Percentiles rank a stretch among this genome's conserved stretches.
These are phyloP conservation scores for Anisodus acutangulus DNA, from an alignment of 257 asterid genomes.

Conservation along the genomic window DNA sequence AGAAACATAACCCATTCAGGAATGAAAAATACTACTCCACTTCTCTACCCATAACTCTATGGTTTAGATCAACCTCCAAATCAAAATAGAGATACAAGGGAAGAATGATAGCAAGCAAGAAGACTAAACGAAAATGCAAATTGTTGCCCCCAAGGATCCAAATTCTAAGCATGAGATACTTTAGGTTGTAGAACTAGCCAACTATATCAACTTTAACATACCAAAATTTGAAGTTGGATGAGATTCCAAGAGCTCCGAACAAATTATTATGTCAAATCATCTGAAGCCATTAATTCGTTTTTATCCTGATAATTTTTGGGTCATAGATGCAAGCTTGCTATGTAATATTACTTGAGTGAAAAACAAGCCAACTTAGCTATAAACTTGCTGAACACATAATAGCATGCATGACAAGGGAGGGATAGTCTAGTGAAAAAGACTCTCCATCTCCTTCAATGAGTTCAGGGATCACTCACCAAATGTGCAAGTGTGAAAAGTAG, in stretches of 20 bases:
- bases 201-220: neutral
- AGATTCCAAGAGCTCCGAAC: neutral
- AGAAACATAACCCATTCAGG: slow-evolving; percentile 10
- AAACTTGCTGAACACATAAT: neutral
- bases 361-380: neutral
- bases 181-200: neutral
- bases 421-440: neutral
- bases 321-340: neutral
- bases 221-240: neutral
- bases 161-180: neutral
- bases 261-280: neutral
- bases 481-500: neutral
- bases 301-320: neutral
- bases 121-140: neutral
- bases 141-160: neutral
- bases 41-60: neutral
- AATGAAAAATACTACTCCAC: neutral
- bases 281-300: neutral
- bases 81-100: neutral
- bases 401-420: slow-evolving; percentile 1
- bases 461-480: neutral
- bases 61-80: neutral
- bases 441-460: slow-evolving; percentile 12
- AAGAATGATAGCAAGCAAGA: neutral
- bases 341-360: neutral